Base-by-base conservation (phyloP, 2,329 filamentous ascomycete genomes). In the Uncinocarpus reesii region DNA sequence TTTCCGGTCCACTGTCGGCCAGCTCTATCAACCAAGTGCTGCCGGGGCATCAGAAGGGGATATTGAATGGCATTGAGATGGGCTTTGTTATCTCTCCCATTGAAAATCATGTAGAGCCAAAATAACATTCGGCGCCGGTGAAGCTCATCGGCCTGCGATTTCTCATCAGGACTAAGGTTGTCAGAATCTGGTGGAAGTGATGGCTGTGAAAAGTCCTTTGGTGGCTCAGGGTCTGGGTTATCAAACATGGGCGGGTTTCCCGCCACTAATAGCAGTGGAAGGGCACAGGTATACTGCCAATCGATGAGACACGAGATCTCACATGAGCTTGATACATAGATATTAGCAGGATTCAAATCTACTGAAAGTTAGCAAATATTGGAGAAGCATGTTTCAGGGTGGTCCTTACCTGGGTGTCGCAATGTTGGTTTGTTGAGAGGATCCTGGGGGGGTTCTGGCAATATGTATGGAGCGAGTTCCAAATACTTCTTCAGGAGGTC, bases 261-360 rank as follows among this genome's bases (percentile, higher is more conserved):
- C n/a, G 51, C 38, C 2, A 36, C 43, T 4, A 55, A 44, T 5
- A 55, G 26, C 11, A 54, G 36, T 6, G 58, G 56, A 2, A 44
- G 47, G 26, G 58, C 37, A 5, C 42, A 42, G 6, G 57, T 56
- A 46, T 61, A 55, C 34, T 61, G 59, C 60, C 58, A 61, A 40
- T 57, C 57, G 36, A 59, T 57, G 7, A 60, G 54, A 20, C 40
- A 58, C 26, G 54, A 53, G 21, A 58, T 20, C 16, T 51, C 36
- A 52, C 1, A 59, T 37, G 41, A 55, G n/a, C n/a, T n/a, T n/a
- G n/a, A n/a, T n/a, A n/a, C n/a, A n/a, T n/a, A 58, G 29, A 59
- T 46, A 44, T 60, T 59, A 28, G 37, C 52, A 13, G 55, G 58
- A 38, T 49, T 56, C 13, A 60, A 55, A 32, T 58, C 57, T 60